Evolutionary conservation across 495 filamentous ascomycete genomes (phyloP).

Genomic region (Symbiotaphrina buchneri): DNA sequence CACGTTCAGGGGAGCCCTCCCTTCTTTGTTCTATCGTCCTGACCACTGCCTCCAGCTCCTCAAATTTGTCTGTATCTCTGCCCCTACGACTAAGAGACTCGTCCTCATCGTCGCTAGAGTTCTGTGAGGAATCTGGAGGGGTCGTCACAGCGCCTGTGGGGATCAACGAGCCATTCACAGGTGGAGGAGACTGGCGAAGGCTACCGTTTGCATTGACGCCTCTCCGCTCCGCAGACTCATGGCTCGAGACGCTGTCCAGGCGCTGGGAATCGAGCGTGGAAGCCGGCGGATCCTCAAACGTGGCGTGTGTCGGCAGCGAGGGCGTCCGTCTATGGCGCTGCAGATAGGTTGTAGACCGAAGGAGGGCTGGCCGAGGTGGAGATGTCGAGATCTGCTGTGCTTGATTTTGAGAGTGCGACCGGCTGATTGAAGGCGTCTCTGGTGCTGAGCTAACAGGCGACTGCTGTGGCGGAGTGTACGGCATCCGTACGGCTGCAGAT

Average conservation of each 20-base stretch:
- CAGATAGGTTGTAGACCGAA: slow-evolving; percentile 55
- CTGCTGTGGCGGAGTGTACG: slow-evolving; percentile 76
- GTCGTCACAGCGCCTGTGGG: slow-evolving; percentile 66
- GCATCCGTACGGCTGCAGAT: no score
- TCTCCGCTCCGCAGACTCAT: not conserved
- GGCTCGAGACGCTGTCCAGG: slow-evolving; percentile 12
- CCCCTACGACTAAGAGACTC: slow-evolving; percentile 15
- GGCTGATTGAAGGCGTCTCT: slow-evolving; percentile 36
- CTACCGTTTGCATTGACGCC: slow-evolving; percentile 9
- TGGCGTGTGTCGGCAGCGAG: slow-evolving; percentile 12
- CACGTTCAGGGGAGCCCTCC: slow-evolving; percentile 28
- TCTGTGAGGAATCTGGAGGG: slow-evolving; percentile 59
- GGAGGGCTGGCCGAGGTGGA: slow-evolving; percentile 26
- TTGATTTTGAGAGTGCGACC: slow-evolving; percentile 27
- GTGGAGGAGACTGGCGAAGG: slow-evolving; percentile 61
- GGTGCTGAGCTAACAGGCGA: slow-evolving; percentile 53
- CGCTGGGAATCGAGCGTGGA: not conserved
- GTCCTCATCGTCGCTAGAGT: slow-evolving; percentile 67
- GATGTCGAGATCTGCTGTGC: slow-evolving; percentile 10
- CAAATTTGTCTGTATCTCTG: slow-evolving; percentile 37
- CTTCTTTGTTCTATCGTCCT: slow-evolving; percentile 51
- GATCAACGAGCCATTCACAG: slow-evolving; percentile 44
- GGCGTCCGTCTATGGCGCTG: slow-evolving; percentile 43
- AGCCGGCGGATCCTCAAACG: not conserved
- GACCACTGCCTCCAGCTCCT: slow-evolving; percentile 67